Base-by-base conservation (phyloP, 2,329 filamentous ascomycete genomes). In the Davidsoniella eucalypti region DNA sequence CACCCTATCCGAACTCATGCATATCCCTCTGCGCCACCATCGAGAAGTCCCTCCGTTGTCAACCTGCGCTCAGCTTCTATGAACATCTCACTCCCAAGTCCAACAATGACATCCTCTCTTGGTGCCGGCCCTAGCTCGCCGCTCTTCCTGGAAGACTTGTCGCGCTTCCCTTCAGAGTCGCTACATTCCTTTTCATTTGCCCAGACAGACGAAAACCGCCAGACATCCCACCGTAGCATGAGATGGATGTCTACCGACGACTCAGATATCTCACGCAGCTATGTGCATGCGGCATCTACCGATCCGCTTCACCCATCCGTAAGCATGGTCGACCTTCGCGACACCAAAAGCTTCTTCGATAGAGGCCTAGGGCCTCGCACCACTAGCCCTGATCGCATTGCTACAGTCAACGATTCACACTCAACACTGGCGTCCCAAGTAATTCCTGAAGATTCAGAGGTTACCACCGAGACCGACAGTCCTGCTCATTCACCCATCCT, bases 151-250 rank as follows among this genome's bases (percentile, higher is more conserved):
- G 92, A 96, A 68, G 92, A 98, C 61, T 75, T 98, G 43, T 82
- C 81, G 43, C 82, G 88, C 47, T 98, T 98, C 62, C 90, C 92
- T 1, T 87, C 86, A 58, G 92, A 98, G 63, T 98, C 92, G 5
- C 70, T 98, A 44, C 92, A 98, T 65, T 98, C 92, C 1, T 98
- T 98, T 67, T 96, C 90, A 10, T 98, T 98, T 64, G 87, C 92
- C 39, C 86, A 94, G 58, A 88, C 94, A 65, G 90, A 88, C 2
- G 88, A 94, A 60, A 94, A 78, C 63, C 82, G 92, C 50, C 88
- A 96, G 63, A 94, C 87, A 69, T 83, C 94, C 38, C 51, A 53
- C 25, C 51, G 51, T 17, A 42, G 51, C 18, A 47, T 43, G 33
- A 64, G 98, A 59, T 94, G 94, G 66, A 77, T 90, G 53, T 94